A percentile compares a stretch with the other conserved stretches of the same genome.
phyloP scores from a whole-genome alignment of 257 asterid genomes.

The Fraxinus cuspidata region DNA sequence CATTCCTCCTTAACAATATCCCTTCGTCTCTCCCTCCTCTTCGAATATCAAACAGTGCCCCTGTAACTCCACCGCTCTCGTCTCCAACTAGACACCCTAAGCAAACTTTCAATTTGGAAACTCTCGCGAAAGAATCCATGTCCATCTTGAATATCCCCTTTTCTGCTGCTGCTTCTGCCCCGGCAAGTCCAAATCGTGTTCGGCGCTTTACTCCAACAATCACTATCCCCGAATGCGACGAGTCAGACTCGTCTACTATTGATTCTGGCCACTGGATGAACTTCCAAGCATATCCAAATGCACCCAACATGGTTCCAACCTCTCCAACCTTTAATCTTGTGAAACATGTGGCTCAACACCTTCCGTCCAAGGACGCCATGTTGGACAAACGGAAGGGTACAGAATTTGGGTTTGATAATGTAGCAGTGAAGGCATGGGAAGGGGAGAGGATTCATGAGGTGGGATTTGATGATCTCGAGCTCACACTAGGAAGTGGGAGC shows the following conservation, averaged over 20 bases:
- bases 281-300: conserved; percentile 41
- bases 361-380: conserved; percentile 31
- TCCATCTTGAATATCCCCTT: conserved; percentile 50
- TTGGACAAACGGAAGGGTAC: conserved; percentile 69
- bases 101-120: conserved; percentile 58
- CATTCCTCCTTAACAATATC: conserved; percentile 53
- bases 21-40: conserved; percentile 60
- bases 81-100: conserved; percentile 75
- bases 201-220: conserved; percentile 46
- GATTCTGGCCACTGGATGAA: conserved; percentile 50
- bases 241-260: conserved; percentile 43
- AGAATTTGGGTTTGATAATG: conserved; percentile 64
- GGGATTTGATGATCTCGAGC: conserved; percentile 91
- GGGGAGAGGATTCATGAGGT: conserved; percentile 96
- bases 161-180: conserved; percentile 68
- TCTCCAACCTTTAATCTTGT: conserved; percentile 71
- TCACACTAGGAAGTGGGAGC: conserved; percentile 61
- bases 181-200: conserved; percentile 76
- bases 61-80: conserved; percentile 89
- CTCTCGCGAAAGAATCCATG: conserved; percentile 45
- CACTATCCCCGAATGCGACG: conserved; percentile 81
- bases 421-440: conserved; percentile 96
- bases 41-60: conserved; percentile 82
- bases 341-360: conserved; percentile 46
- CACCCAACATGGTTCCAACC: conserved; percentile 38